Conservation (phyloP, 176 grass and related monocot species). For the Echinochloa phyllopogon region DNA sequence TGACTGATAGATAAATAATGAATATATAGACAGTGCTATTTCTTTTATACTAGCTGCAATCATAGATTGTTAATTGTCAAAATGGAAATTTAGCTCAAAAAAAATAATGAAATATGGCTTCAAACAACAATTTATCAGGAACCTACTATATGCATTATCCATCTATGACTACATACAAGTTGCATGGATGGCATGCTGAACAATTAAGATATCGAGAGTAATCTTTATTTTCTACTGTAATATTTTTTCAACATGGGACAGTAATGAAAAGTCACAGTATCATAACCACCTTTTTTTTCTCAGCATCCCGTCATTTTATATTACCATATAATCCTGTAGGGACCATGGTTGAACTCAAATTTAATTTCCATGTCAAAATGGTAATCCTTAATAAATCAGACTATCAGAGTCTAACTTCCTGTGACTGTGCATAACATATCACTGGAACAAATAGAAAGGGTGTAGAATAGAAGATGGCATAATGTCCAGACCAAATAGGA, state of each 20-base stretch:
- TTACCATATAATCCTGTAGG: neutral
- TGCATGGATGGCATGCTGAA: constrained; percentile 1
- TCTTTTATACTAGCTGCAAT: neutral
- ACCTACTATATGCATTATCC: neutral
- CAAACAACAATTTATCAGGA: constrained; percentile 8
- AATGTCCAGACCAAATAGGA: constrained; percentile 30
- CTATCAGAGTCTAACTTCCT: neutral
- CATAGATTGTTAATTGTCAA: neutral
- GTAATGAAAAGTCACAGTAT: constrained; percentile 5
- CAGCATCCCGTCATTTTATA: neutral
- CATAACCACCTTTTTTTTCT: neutral
- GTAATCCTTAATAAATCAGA: neutral
- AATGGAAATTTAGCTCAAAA: constrained; percentile 14
- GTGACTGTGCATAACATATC: neutral
- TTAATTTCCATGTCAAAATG: constrained; percentile 5
- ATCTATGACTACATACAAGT: neutral
- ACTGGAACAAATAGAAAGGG: neutral
- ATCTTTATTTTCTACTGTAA: constrained; percentile 1
- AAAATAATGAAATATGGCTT: neutral
- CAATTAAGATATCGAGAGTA: neutral
- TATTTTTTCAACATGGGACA: neutral
- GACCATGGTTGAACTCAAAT: neutral
- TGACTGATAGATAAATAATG: constrained; percentile 5
- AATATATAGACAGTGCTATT: neutral
- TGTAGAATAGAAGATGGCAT: neutral